Evolutionary conservation across 208 protist species (phyloP), one percentile per base, ranked within the genome.

Genomic region (Blechomonas ayalai): DNA sequence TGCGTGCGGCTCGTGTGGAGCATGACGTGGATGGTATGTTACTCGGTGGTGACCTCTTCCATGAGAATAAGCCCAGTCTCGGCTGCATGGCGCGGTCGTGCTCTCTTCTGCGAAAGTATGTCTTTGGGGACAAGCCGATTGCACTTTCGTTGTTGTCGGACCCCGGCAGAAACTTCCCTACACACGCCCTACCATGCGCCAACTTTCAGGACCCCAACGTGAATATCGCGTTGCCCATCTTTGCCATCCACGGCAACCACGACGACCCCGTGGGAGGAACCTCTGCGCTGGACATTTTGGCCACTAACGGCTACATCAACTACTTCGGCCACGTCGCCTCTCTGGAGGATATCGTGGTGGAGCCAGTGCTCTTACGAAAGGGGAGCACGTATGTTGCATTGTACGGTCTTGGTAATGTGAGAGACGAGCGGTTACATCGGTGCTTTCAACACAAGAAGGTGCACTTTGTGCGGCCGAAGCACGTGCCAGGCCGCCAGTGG

Each of bases 231-330:
- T 56, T 99, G n/a, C 98, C 98, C 0, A 82, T 99, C 20, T 99
- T 99, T 82, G 80, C 80, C 6, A 99, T 99, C 49, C 97, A 99
- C 73, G 98, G 98, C 37, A 99, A 99, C 63, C 98, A 99, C 71
- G 98, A 99, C 58, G 98, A 99, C 57, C 97, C 97, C 7, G 75
- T 95, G 28, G 97, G 97, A 3, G 96, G 96, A 40, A 78, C 77
- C 49, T 90, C 80, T 25, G 66, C 97, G 13, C 51, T 99, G 3
- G 97, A 99, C 67, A 46, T 99, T 1, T 68, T 99, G 15, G 68
- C 82, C 19, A 80, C 80, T 5, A 79, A 67, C 22, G 91, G 96
- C 31, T 74, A 98, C 26, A 60, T 99, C 15, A 99, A 99, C 60
- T 99, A 99, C 70, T 99, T 99, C 82, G 98, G 98, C 27, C 96